Base-by-base conservation (phyloP, 1,284 basidiomycete genomes). In the Athelia sp. region DNA sequence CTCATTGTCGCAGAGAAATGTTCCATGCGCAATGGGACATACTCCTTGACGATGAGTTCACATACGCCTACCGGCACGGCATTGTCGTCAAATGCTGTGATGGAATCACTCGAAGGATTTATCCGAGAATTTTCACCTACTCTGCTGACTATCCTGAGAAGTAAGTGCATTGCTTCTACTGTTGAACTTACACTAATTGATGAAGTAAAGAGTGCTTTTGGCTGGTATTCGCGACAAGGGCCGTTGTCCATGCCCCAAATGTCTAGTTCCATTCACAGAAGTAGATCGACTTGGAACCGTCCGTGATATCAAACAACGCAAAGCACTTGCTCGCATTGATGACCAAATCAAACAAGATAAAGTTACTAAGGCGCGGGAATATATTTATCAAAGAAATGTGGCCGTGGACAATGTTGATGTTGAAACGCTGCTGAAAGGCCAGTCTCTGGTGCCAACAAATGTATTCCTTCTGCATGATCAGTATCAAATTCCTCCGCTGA, bases 221-320 rank as follows among this genome's bases (percentile, higher is more conserved):
- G 53, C 54, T 6, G 53, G 50, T 6, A 50, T 58, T 26, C 43
- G 48, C 4, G 42, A 49, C 23, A 23, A 51, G 24, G 58, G 58
- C 11, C 13, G 19, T 3, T 58, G 55, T 43, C 59, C 56, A 3
- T 61, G 59, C 43, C 52, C 58, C 1, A 42, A 50, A 4, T 61
- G 59, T 45, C 22, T 51, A 1, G 51, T 59, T 2, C 21, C 35
- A 4, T 52, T 52, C 34, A n/a, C 40, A 32, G 31, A 52, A 4
- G 45, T 56, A 2, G 26, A 24, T 8, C 26, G 43, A 4, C 9
- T 56, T 19, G 55, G 55, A 3, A 50, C 22, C 14, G 10, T 9
- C 3, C 11, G 15, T 3, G 50, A 54, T 32, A 19, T 31, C 21
- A n/a, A 42, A 2, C 13, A 6, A 29, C 4, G 43, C 17, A 26